Conservation (phyloP, 345 rosid genomes). For the Aegle marmelos region DNA sequence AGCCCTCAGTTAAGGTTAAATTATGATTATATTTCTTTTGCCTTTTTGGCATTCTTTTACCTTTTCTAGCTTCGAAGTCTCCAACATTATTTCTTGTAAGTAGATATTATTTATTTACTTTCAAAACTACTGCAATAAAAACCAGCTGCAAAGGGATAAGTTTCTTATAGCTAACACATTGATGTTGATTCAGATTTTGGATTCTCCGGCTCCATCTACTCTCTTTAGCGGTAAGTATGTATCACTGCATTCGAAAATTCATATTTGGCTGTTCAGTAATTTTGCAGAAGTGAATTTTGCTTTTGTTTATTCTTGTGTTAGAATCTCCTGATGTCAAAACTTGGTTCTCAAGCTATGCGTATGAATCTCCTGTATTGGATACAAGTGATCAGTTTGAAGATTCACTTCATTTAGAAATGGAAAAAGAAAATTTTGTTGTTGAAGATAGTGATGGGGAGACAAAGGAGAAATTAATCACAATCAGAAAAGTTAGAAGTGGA, state of each 20-base stretch:
- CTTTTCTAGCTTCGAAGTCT: neutral
- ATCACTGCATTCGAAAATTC: neutral
- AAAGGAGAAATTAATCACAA: slow-evolving; percentile 6
- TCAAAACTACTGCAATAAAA: neutral
- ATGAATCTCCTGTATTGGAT: slow-evolving; percentile 38
- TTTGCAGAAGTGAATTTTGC: slow-evolving; percentile 2
- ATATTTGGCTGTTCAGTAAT: slow-evolving; percentile 1
- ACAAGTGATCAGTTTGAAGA: slow-evolving; percentile 22
- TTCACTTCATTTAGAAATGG: slow-evolving; percentile 13
- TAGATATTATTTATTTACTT: neutral
- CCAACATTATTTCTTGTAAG: neutral
- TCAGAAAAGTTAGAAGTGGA: slow-evolving; percentile 15
- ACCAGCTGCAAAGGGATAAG: neutral
- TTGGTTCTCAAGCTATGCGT: slow-evolving; percentile 56
- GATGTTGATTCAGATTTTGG: slow-evolving; percentile 33
- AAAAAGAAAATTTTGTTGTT: slow-evolving; percentile 16
- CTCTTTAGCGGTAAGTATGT: slow-evolving; percentile 51
- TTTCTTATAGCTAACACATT: slow-evolving; percentile 1
- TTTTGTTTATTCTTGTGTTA: slow-evolving; percentile 18
- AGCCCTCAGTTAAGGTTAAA: slow-evolving; percentile 11
- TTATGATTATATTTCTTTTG: neutral
- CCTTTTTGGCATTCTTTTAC: neutral
- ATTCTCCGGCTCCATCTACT: slow-evolving; percentile 20
- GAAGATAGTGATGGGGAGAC: slow-evolving; percentile 32
- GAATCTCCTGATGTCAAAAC: slow-evolving; percentile 58